These are phyloP conservation scores for Bryoerythrophyllum caledonicum DNA, from an alignment of 225 moss, liverwort and hornwort species.

Conservation along the genomic window DNA sequence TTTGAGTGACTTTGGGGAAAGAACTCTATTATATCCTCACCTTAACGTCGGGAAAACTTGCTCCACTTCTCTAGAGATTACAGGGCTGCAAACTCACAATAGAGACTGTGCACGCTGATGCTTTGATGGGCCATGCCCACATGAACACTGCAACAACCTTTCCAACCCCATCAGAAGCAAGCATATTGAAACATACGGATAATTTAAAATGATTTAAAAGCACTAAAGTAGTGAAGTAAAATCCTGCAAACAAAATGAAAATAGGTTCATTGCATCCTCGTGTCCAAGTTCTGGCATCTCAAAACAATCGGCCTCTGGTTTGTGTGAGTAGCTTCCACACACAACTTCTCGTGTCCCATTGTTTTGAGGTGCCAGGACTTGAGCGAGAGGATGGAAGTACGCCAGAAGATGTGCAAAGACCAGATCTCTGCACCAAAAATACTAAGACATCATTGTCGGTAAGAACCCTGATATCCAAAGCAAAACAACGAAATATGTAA, in stretches of 20 bases:
- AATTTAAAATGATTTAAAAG: not conserved
- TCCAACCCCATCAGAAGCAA: not conserved
- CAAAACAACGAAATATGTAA: not conserved
- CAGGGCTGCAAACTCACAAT: not conserved
- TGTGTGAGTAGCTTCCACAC: not conserved
- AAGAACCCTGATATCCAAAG: not conserved
- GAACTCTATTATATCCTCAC: not conserved
- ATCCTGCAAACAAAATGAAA: not conserved
- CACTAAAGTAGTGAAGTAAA: too few species aligned
- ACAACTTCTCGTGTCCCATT: not conserved
- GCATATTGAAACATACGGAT: too few species aligned
- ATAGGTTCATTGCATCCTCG: not conserved
- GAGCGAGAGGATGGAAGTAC: not conserved
- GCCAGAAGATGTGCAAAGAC: not conserved
- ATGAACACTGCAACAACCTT: not conserved
- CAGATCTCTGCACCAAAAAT: not conserved
- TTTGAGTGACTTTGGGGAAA: too few species aligned
- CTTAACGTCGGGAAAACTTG: not conserved
- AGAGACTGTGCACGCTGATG: not conserved
- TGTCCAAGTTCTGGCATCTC: conserved; percentile 9
- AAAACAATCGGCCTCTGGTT: not conserved
- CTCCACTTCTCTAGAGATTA: not conserved
- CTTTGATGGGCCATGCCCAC: not conserved
- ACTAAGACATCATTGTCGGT: not conserved
- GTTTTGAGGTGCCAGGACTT: conserved; percentile 12